A percentile compares a stretch with the other conserved stretches of the same genome.
phyloP scores from a whole-genome alignment of 164 flowering plant genomes.

The Vitis rupestris region DNA sequence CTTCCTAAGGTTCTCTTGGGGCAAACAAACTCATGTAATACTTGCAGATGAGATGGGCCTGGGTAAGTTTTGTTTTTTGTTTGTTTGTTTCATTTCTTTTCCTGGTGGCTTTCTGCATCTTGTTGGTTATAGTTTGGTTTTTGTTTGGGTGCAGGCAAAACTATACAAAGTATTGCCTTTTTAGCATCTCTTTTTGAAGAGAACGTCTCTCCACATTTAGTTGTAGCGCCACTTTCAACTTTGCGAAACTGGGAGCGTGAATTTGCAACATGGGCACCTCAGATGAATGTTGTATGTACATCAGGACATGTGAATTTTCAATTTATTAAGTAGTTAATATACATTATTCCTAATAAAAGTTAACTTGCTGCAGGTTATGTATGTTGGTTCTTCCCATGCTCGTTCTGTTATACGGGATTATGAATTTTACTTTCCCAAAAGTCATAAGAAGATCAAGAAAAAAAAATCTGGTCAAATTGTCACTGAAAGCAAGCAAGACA shows the following conservation, averaged over 20 bases:
- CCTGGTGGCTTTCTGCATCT: not conserved
- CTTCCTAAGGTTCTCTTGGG: constrained; percentile 92
- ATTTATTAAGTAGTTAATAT: not conserved
- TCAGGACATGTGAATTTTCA: not conserved
- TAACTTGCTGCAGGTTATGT: constrained; percentile 72
- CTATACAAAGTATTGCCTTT: constrained; percentile 97
- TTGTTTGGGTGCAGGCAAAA: constrained; percentile 67
- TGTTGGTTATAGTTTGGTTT: constrained; percentile 9
- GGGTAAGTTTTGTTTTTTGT: constrained; percentile 43
- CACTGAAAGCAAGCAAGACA: constrained; percentile 75
- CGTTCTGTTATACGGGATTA: constrained; percentile 76
- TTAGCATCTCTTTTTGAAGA: constrained; percentile 84
- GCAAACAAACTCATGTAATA: constrained; percentile 92
- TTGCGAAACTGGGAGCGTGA: constrained; percentile 98
- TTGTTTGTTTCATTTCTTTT: not conserved
- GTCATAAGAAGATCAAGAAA: constrained; percentile 65
- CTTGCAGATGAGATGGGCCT: constrained; percentile 99
- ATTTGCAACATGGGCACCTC: constrained; percentile 99
- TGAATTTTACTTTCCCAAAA: constrained; percentile 78
- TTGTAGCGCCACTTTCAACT: constrained; percentile 96
- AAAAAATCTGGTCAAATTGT: constrained; percentile 64
- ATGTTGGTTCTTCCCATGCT: constrained; percentile 82
- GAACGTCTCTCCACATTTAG: constrained; percentile 68
- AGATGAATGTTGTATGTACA: constrained; percentile 91
- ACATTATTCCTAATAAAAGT: constrained; percentile 6